A percentile compares a stretch with the other conserved stretches of the same genome.
These are phyloP conservation scores for Skeletonema menzelii DNA, from an alignment of 108 stramenopile species.

Conservation along the genomic window DNA sequence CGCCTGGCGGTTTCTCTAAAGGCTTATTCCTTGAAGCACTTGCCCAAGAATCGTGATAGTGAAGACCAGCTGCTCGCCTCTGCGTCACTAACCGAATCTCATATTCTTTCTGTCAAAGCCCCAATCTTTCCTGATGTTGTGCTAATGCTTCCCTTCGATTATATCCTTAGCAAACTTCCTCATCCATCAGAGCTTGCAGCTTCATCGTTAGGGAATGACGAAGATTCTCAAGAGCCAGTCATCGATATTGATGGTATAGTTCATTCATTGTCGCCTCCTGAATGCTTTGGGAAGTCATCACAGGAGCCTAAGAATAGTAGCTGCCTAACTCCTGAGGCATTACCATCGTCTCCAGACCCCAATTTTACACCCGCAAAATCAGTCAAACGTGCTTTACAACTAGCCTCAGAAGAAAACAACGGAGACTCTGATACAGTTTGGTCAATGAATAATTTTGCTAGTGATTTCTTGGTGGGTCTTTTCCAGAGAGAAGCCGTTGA, in stretches of 20 bases:
- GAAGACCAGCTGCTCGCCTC: slow-evolving; percentile 51
- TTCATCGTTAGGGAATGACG: slow-evolving; percentile 19
- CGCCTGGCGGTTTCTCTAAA: slow-evolving; percentile 80
- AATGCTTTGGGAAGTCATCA: slow-evolving; percentile 52
- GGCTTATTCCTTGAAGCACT: slow-evolving; percentile 61
- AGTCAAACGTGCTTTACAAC: background rate
- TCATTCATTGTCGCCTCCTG: slow-evolving; percentile 73
- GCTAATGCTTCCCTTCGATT: slow-evolving; percentile 73
- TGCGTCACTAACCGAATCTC: slow-evolving; percentile 78
- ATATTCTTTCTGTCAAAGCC: slow-evolving; percentile 64
- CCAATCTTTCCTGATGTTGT: slow-evolving; percentile 68
- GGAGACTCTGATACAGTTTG: slow-evolving; percentile 29
- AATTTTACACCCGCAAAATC: slow-evolving; percentile 25
- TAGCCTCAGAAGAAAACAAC: background rate
- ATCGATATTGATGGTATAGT: slow-evolving; percentile 68
- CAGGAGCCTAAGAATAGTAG: background rate
- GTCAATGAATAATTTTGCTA: slow-evolving; percentile 39
- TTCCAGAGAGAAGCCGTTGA: slow-evolving; percentile 13
- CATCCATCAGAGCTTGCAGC: slow-evolving; percentile 42
- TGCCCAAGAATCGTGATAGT: slow-evolving; percentile 36
- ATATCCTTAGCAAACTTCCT: slow-evolving; percentile 66
- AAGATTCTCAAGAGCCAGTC: slow-evolving; percentile 52
- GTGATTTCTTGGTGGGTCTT: slow-evolving; percentile 25
- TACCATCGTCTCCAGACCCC: slow-evolving; percentile 27
- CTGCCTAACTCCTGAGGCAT: slow-evolving; percentile 10